Conservation (phyloP, 1,284 basidiomycete genomes). For the Pseudozyma pruni region DNA sequence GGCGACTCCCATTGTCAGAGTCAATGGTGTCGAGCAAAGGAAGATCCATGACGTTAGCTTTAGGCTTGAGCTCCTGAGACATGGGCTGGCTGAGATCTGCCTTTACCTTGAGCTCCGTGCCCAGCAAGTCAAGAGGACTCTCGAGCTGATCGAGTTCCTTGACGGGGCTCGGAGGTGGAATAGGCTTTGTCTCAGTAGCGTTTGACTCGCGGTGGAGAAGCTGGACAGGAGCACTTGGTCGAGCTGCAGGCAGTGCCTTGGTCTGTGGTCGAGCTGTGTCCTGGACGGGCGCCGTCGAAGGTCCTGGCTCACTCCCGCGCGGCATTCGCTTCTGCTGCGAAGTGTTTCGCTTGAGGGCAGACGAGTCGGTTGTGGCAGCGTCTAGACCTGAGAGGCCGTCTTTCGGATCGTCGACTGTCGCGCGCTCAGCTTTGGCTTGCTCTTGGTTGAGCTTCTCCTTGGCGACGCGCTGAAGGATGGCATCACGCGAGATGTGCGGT, state of each 20-base stretch:
- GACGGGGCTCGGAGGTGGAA: slow-evolving; percentile 53
- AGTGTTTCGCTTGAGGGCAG: slow-evolving; percentile 8
- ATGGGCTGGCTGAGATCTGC: slow-evolving; percentile 10
- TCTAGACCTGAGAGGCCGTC: background rate
- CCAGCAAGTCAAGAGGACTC: slow-evolving; percentile 54
- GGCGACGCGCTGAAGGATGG: slow-evolving; percentile 62
- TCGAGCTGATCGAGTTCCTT: slow-evolving; percentile 31
- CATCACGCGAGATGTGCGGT: slow-evolving; percentile 65
- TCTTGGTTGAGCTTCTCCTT: slow-evolving; percentile 44
- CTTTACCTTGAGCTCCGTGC: slow-evolving; percentile 49
- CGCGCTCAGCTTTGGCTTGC: slow-evolving; percentile 17
- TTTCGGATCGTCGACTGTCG: background rate
- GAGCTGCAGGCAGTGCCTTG: slow-evolving; percentile 11
- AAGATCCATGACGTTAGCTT: background rate
- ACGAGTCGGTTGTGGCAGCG: slow-evolving; percentile 1
- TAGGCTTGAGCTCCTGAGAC: background rate
- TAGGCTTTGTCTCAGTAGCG: slow-evolving; percentile 37
- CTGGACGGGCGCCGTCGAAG: background rate
- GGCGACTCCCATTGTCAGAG: background rate
- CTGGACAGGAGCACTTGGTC: slow-evolving; percentile 31
- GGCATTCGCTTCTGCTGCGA: slow-evolving; percentile 23
- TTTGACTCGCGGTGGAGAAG: slow-evolving; percentile 4
- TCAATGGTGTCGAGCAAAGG: slow-evolving; percentile 15
- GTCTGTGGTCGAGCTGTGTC: background rate
- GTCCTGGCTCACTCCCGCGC: slow-evolving; percentile 38